Evolutionary conservation across 139 green algal genomes (phyloP).

Genomic region (Pseudopediastrum boryanum): DNA sequence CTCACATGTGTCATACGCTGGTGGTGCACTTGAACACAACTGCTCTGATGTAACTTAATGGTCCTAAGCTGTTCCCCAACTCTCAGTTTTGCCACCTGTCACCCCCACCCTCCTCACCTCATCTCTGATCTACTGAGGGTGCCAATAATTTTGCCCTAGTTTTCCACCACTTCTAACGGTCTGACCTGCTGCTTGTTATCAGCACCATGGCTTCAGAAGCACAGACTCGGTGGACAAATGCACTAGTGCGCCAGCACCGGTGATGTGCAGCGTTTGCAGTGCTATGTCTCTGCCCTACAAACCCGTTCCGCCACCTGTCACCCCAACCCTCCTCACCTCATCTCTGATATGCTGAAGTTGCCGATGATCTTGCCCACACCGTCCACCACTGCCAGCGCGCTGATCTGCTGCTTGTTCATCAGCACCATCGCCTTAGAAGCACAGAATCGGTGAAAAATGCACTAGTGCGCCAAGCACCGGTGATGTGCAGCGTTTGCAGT

Average conservation of each 20-base stretch:
- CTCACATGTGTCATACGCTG: too few relatives aligned
- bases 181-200: conserved; percentile 48
- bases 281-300: too few relatives aligned
- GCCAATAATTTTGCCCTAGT: conserved; percentile 56
- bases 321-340: conserved; percentile 28
- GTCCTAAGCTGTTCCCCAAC: too few relatives aligned
- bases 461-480: too few relatives aligned
- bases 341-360: conserved; percentile 63
- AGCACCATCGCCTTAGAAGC: conserved; percentile 68
- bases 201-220: conserved; percentile 69
- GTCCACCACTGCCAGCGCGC: conserved; percentile 61
- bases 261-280: too few relatives aligned
- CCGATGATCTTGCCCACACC: conserved; percentile 57
- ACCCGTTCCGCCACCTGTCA: conserved; percentile 33
- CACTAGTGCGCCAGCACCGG: too few relatives aligned
- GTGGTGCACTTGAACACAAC: too few relatives aligned
- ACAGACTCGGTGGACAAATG: too few relatives aligned
- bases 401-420: conserved; percentile 47
- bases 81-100: conserved; percentile 40
- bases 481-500: too few relatives aligned
- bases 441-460: too few relatives aligned
- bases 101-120: conserved; percentile 1
- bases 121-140: conserved; percentile 66
- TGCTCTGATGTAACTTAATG: too few relatives aligned
- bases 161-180: conserved; percentile 57